These are phyloP conservation scores for Smithsoniella earleae DNA, from an alignment of 163 green algal genomes.

Conservation along the genomic window DNA sequence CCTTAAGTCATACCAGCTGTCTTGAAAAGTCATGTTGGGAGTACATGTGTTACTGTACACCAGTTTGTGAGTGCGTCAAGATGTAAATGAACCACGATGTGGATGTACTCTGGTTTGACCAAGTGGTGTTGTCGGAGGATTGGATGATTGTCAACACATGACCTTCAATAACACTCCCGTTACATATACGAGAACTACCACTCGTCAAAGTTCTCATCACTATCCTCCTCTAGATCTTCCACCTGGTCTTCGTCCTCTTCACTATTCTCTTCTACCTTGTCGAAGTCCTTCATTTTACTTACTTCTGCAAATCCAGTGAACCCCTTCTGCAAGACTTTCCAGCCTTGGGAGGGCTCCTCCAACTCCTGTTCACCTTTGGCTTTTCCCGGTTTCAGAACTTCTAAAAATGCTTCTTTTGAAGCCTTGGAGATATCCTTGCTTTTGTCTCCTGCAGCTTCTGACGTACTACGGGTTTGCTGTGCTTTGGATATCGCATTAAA, in stretches of 20 bases:
- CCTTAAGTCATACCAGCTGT: too few species aligned
- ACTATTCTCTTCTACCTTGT: slow-evolving; percentile 22
- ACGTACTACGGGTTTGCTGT: not conserved
- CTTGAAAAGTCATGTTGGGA: too few species aligned
- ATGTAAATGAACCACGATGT: too few species aligned
- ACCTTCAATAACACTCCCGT: too few species aligned
- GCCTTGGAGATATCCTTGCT: not conserved
- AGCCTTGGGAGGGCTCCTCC: too few species aligned
- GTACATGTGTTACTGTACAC: too few species aligned
- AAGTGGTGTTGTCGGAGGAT: too few species aligned
- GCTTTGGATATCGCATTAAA: slow-evolving; percentile 22
- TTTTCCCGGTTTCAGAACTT: slow-evolving; percentile 7
- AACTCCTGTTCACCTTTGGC: too few species aligned
- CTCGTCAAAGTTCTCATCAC: slow-evolving; percentile 6
- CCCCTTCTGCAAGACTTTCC: slow-evolving; percentile 23
- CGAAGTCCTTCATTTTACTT: slow-evolving; percentile 22
- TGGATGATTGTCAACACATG: too few species aligned
- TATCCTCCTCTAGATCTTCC: slow-evolving; percentile 13
- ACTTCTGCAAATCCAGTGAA: slow-evolving; percentile 22
- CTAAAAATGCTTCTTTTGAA: not conserved
- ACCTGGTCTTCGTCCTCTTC: slow-evolving; percentile 3
- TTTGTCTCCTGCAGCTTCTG: not conserved
- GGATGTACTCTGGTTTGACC: too few species aligned
- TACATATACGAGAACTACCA: too few species aligned
- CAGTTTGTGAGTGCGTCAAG: too few species aligned